Conservation (phyloP, 2,329 filamentous ascomycete species). For the Fusarium chaquense region DNA sequence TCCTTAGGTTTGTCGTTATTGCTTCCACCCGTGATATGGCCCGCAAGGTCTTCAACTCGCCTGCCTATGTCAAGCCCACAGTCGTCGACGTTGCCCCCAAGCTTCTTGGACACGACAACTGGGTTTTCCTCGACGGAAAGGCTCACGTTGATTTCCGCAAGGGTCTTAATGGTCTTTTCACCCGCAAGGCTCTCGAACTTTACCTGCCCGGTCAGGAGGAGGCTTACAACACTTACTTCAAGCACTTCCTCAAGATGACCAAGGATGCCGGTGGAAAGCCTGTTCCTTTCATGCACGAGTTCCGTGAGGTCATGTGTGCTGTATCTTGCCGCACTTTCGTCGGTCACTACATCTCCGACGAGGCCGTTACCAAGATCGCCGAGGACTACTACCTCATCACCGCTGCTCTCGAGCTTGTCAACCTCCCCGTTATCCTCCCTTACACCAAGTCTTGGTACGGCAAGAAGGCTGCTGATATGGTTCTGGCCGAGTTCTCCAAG, state of each 20-base stretch:
- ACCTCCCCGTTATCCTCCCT: constrained; percentile 96
- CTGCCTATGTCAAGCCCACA: constrained; percentile 90
- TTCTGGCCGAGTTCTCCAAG: constrained; percentile 87
- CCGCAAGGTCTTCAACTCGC: constrained; percentile 96
- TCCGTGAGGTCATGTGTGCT: constrained; percentile 95
- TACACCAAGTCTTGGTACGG: constrained; percentile 98
- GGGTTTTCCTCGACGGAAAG: constrained; percentile 97
- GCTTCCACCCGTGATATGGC: constrained; percentile 95
- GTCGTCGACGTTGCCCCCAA: constrained; percentile 96
- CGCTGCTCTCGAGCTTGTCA: constrained; percentile 94
- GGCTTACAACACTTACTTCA: constrained; percentile 89
- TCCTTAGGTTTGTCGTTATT: constrained; percentile 89
- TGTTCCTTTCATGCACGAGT: constrained; percentile 87
- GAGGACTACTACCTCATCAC: constrained; percentile 98
- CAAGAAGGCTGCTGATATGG: constrained; percentile 94
- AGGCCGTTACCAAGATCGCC: constrained; percentile 91
- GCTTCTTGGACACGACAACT: constrained; percentile 90
- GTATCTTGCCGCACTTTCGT: constrained; percentile 97
- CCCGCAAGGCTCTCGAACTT: constrained; percentile 83
- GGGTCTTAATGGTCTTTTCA: constrained; percentile 94
- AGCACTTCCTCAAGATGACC: constrained; percentile 80
- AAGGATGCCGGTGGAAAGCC: constrained; percentile 78
- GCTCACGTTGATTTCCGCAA: constrained; percentile 97
- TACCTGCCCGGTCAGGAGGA: constrained; percentile 95
- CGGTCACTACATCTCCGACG: constrained; percentile 92